Evolutionary conservation across 2,329 filamentous ascomycete species (phyloP), one percentile per base, ranked within the genome.

Genomic region (Fulvia fulva): DNA sequence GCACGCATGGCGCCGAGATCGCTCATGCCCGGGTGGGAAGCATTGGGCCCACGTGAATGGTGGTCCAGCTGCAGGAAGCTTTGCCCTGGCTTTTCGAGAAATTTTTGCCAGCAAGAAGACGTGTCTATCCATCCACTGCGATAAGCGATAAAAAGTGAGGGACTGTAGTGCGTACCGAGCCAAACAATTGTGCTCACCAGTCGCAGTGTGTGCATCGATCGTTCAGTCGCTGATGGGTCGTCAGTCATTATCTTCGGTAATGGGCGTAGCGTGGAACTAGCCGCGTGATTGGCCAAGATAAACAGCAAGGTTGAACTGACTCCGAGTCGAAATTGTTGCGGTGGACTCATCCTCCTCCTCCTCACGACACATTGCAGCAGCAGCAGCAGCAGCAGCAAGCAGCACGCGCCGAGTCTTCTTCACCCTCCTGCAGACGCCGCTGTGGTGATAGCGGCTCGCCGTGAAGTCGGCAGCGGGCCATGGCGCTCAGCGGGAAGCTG

Each of bases 401-500:
- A 34, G 37, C 3, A n/a, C 37, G 37, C 8, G 37, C 37, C 1
- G 37, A 19, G 37, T 19, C 37, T n/a, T 19, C 14, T n/a, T 19
- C 14, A 41, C 8, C 14, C 37, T 41, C 37, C 37, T 41, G 37
- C 37, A 41, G 37, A 41, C 37, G 44, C 25, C 44, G 44, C 44
- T 47, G 44, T 47, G 44, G 44, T 47, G 44, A 47, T 25, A 26
- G 44, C 44, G 44, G 44, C 21, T 47, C n/a, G 44, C 44, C 23
- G 44, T 6, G 21, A 11, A 26, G 25, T 26, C 44, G 41, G 11
- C 44, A 26, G 8, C 19, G 21, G 22, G 21, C 44, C 23, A 73
- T 73, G 70, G 71, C 72, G 64, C 66, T 72, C 63, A 68, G 64
- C 59, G 65, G 66, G 57, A 67, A 69, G 44, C 46, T 73, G 53